Percentiles rank a stretch among this genome's conserved stretches.
phyloP scores from a whole-genome alignment of 2,329 filamentous ascomycete genomes.

The Aspergillus sp. region DNA sequence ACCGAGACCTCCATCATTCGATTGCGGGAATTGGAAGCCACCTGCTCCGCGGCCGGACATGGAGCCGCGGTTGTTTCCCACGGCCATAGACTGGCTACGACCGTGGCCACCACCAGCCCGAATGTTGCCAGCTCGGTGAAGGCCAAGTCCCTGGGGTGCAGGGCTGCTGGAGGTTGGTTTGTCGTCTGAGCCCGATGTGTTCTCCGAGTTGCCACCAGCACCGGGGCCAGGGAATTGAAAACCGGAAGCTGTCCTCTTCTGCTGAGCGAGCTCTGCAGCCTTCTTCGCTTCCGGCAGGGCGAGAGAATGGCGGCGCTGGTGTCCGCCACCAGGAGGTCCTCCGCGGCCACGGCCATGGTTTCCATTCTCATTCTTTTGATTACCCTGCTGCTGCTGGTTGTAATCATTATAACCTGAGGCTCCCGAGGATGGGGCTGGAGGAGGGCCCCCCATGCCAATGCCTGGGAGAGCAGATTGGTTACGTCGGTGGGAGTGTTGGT shows the following conservation, averaged over 20 bases:
- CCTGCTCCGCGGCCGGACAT: constrained; percentile 61
- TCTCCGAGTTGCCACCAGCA: constrained; percentile 50
- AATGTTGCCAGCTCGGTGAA: constrained; percentile 72
- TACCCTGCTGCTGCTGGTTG: constrained; percentile 58
- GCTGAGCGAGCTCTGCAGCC: constrained; percentile 91
- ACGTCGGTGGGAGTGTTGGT: constrained; percentile 85
- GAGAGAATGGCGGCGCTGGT: constrained; percentile 90
- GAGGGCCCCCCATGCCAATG: constrained; percentile 76
- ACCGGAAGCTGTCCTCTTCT: constrained; percentile 87
- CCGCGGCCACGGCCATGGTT: constrained; percentile 69
- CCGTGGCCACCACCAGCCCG: constrained; percentile 69
- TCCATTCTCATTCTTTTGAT: constrained; percentile 69
- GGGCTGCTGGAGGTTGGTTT: constrained; percentile 44
- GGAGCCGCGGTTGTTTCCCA: constrained; percentile 62
- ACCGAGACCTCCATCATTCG: constrained; percentile 45
- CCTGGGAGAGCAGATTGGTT: constrained; percentile 96
- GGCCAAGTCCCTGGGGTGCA: constrained; percentile 56
- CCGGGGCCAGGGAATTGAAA: constrained; percentile 90
- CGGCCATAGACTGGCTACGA: constrained; percentile 46
- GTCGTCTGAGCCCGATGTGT: constrained; percentile 52
- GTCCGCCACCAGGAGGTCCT: constrained; percentile 66
- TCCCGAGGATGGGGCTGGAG: constrained; percentile 85
- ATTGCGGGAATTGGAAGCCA: constrained; percentile 65
- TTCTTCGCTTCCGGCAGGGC: constrained; percentile 96
- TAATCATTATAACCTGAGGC: constrained; percentile 84